A percentile compares a stretch with the other conserved stretches of the same genome.
phyloP scores from a whole-genome alignment of 2,329 filamentous ascomycete species.

The Neopestalotiopsis clavispora region DNA sequence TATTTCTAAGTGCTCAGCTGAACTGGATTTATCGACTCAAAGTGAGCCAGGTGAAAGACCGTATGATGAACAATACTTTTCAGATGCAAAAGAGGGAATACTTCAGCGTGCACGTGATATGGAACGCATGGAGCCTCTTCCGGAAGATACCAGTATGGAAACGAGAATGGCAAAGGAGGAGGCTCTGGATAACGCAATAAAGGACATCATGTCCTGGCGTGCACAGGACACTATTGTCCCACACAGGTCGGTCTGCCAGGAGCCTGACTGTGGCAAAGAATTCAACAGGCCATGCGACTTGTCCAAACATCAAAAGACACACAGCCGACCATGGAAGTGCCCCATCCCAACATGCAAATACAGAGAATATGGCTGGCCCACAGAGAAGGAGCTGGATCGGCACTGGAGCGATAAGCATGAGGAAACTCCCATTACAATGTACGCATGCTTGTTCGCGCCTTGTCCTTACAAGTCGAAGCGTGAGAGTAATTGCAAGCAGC shows the following conservation, averaged over 20 bases:
- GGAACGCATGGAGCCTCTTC: neutral
- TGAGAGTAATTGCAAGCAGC: slow-evolving; percentile 96
- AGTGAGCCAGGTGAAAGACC: neutral
- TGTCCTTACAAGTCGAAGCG: slow-evolving; percentile 96
- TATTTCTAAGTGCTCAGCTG: neutral
- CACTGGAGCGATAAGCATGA: slow-evolving; percentile 98
- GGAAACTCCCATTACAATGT: slow-evolving; percentile 76
- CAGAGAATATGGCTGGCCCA: slow-evolving; percentile 88
- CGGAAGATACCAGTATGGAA: neutral
- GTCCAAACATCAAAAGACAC: slow-evolving; percentile 98
- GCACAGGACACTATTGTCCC: neutral
- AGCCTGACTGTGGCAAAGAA: slow-evolving; percentile 81
- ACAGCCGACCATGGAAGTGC: slow-evolving; percentile 96
- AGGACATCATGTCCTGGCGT: neutral
- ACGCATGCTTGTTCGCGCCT: slow-evolving; percentile 79
- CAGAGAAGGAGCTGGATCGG: slow-evolving; percentile 95
- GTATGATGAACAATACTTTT: neutral
- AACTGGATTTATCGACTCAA: neutral
- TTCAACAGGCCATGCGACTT: slow-evolving; percentile 98
- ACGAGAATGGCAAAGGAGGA: neutral
- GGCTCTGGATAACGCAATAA: neutral
- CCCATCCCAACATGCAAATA: slow-evolving; percentile 84
- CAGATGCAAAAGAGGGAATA: neutral
- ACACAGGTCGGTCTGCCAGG: slow-evolving; percentile 59
- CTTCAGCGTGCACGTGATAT: neutral